Evolutionary conservation across 306 rosid genomes (phyloP).

Genomic region (Carpinus fangiana): DNA sequence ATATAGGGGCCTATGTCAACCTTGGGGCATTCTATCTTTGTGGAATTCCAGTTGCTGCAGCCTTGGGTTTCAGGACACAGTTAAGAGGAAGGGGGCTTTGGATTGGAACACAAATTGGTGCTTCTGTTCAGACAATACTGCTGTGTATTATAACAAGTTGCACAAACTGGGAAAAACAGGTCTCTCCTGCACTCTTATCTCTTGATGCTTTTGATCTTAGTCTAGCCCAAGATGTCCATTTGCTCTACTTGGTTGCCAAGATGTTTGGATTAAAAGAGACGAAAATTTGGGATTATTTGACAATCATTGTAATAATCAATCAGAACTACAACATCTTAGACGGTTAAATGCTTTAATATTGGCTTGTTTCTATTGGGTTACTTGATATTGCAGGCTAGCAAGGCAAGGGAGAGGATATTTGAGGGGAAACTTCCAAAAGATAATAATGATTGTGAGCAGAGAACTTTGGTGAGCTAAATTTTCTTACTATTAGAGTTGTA

Average conservation of each 20-base stretch:
- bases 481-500: not conserved
- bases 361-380: not conserved
- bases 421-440: conserved; percentile 31
- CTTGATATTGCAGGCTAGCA: conserved; percentile 50
- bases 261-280: not conserved
- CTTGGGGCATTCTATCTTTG: conserved; percentile 71
- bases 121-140: conserved; percentile 43
- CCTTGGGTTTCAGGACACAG: conserved; percentile 49
- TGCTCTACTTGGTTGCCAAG: conserved; percentile 12
- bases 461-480: not conserved
- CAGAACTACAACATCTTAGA: not conserved
- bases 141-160: conserved; percentile 48
- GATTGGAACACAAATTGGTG: conserved; percentile 68
- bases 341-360: not conserved
- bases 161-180: conserved; percentile 66
- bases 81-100: conserved; percentile 69
- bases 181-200: conserved; percentile 16
- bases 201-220: conserved; percentile 1
- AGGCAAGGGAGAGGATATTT: conserved; percentile 57
- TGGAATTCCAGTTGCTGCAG: conserved; percentile 67
- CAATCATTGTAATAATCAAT: not conserved
- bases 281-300: not conserved
- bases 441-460: conserved; percentile 17
- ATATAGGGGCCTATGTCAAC: conserved; percentile 63
- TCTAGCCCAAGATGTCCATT: not conserved